Evolutionary conservation across 108 stramenopile species (phyloP).

Genomic region (Schizochytrium sp.): DNA sequence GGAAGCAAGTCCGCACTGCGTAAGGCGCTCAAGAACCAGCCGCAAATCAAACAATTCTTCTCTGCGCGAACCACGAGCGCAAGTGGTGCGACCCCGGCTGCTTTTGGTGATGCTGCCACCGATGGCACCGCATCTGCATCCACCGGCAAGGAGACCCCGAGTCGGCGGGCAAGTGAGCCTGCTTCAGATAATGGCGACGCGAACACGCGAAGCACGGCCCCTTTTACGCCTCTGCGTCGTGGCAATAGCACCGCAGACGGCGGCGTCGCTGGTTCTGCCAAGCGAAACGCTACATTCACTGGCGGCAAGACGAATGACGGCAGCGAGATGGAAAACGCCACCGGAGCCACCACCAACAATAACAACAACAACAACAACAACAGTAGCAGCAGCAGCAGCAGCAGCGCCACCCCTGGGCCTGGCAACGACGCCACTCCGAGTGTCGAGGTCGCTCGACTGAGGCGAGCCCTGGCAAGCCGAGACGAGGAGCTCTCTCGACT

Average conservation of each 20-base stretch:
- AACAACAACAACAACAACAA: not conserved
- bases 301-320: too few species aligned
- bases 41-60: not conserved
- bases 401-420: too few species aligned
- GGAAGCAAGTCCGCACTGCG: not conserved
- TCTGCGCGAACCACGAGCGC: not conserved
- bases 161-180: not conserved
- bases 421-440: not conserved
- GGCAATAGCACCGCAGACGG: too few species aligned
- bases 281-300: too few species aligned
- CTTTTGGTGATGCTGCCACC: not conserved
- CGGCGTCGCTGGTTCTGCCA: too few species aligned
- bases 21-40: slow-evolving; percentile 10
- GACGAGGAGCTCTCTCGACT: not conserved
- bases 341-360: not conserved
- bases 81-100: not conserved
- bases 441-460: not conserved
- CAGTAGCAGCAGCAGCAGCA: not conserved
- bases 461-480: not conserved
- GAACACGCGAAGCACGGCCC: too few species aligned
- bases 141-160: not conserved
- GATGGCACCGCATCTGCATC: not conserved
- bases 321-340: too few species aligned
- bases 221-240: too few species aligned
- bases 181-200: too few species aligned